Evolutionary conservation across 2,329 filamentous ascomycete species (phyloP), one percentile per base, ranked within the genome.

Genomic region (Cladorrhinum sp.): DNA sequence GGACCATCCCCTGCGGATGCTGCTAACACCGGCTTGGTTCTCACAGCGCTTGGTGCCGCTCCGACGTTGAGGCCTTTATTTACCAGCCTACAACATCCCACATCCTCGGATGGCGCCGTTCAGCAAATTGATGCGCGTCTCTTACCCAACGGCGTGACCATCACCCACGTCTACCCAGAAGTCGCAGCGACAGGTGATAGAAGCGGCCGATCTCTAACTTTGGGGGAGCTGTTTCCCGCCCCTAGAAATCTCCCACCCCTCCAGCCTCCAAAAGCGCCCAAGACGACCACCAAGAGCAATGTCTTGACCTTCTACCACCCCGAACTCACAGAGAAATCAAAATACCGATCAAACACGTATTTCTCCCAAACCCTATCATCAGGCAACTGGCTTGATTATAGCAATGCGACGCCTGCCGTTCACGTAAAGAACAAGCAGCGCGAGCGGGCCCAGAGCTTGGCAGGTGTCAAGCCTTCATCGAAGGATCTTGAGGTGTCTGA

Each of bases 31-130:
- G 82, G 82, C 58, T 81, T 86, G 16, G 87, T 93, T 5, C 78
- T 97, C 60, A 93, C 91, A 0, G 78, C 96, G 1, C 88, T 87
- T 66, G 92, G 91, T 58, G 89, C 87, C 66, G 89, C 89, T 45
- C 86, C 88, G 1, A 86, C 86, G 50, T 83, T 90, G 36, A 88
- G 87, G 67, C 90, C 93, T 62, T 79, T 97, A 3, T 97, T 95
- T 72, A 96, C 93, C 3, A 96, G 93, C 73, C 78, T 96, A 54
- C 90, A 75, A 24, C 65, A 70, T 6, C 65, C 65, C 7, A 62
- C 66, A 20, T 61, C 67, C 27, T 58, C 64, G 0, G 66, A 69
- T 41, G 68, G 70, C 9, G 60, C 68, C 16, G 58, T 73, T 61
- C 75, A 74, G 52, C 77, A 81, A 10, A 75, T 92, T 9, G 81